Base-by-base conservation (phyloP, 1,139 yeast species). In the Yamadazyma conglobata region DNA sequence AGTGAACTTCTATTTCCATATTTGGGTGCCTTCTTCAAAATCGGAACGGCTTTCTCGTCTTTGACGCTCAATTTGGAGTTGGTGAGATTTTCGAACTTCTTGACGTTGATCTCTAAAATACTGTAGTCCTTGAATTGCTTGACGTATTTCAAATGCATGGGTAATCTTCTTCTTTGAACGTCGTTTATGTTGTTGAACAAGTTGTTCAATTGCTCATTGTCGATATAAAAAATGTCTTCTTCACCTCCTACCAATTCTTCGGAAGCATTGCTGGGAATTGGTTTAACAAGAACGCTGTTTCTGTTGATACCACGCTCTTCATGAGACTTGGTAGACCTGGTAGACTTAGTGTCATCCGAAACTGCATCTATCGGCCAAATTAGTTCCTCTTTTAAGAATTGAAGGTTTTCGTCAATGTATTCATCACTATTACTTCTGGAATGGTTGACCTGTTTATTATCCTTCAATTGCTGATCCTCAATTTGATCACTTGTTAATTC, bases 401-500 rank as follows among this genome's bases (percentile, higher is more conserved):
- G 46, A 29, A 62, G 52, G 34, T 61, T 62, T 13, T 62, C 70
- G 39, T 63, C 70, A 19, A 58, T 45, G 34, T 63, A 61, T 2
- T 46, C 42, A 15, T 43, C 51, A 27, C 50, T 54, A 12, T 39
- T 43, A 5, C 47, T 32, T 15, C 42, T 32, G 6, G 44, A 32
- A 33, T 38, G 40, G 0, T 38, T n/a, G 31, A 29, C 22, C 19
- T 27, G 5, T 30, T 38, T 15, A 31, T 41, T 28, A 32, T 67
- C 73, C 31, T 52, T 60, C 20, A 52, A 39, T 38, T 63, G 61
- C 37, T 63, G 72, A 38, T 67, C 71, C 26, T 52, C 56, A 27
- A 68, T 66, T 42, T 66, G 73, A 21, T 56, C 73, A 24, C 46
- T 47, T 2, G 70, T 61, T 35, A 68, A 57, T 39, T 68, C 73